phyloP scores from a whole-genome alignment of 2,329 filamentous ascomycete genomes.

The Zasmidium cellare region DNA sequence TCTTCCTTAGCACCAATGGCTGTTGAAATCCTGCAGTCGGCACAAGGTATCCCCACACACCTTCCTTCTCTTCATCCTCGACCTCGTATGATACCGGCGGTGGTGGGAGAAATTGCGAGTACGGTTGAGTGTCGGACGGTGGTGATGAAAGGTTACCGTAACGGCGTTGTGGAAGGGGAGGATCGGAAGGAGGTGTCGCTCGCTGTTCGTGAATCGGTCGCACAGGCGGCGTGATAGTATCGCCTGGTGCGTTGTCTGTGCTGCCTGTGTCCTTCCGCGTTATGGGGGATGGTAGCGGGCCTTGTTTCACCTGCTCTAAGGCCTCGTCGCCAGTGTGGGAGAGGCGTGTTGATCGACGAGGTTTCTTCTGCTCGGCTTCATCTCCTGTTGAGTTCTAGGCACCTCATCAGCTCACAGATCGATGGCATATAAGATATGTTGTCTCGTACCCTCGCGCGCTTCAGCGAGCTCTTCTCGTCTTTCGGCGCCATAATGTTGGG shows the following conservation, averaged over 20 bases:
- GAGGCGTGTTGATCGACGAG: slow-evolving; percentile 73
- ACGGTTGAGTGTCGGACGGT: slow-evolving; percentile 73
- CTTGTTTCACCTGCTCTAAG: slow-evolving; percentile 46
- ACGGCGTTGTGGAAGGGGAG: slow-evolving; percentile 31
- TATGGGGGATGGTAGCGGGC: slow-evolving; percentile 78
- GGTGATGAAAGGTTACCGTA: slow-evolving; percentile 59
- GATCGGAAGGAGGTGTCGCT: slow-evolving; percentile 45
- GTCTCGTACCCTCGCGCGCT: slow-evolving; percentile 71
- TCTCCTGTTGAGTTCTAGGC: slow-evolving; percentile 66
- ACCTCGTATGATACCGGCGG: slow-evolving; percentile 75
- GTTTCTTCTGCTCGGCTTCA: slow-evolving; percentile 76
- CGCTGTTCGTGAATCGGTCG: slow-evolving; percentile 31
- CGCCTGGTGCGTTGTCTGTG: slow-evolving; percentile 57
- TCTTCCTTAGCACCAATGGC: slow-evolving; percentile 71
- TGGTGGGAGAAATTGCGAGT: slow-evolving; percentile 78
- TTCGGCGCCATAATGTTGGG: slow-evolving; percentile 27
- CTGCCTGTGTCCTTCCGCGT: slow-evolving; percentile 67
- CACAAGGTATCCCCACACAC: slow-evolving; percentile 94
- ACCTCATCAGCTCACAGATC: slow-evolving; percentile 25
- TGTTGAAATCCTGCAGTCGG: slow-evolving; percentile 64
- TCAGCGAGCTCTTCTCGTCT: slow-evolving; percentile 77
- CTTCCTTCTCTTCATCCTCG: slow-evolving; percentile 78
- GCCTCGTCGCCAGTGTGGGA: slow-evolving; percentile 36
- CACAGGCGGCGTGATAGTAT: slow-evolving; percentile 37
- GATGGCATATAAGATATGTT: slow-evolving; percentile 6